These are phyloP conservation scores for Pseudofabraea citricarpa DNA, from an alignment of 2,329 filamentous ascomycete genomes.

Conservation along the genomic window DNA sequence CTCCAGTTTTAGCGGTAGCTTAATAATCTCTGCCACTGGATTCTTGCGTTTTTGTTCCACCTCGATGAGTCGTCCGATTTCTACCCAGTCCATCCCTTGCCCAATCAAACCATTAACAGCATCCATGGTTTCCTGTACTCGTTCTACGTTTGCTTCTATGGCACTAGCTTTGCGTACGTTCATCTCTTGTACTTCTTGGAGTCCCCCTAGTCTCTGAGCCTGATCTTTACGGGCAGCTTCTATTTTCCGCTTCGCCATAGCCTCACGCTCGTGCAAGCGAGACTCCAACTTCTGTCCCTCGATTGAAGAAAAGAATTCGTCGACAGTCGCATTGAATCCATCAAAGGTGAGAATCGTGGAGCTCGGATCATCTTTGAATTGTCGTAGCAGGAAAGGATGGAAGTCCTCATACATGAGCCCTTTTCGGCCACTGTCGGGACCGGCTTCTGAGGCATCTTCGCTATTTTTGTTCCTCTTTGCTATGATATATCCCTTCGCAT, in stretches of 20 bases:
- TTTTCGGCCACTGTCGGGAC: conserved; percentile 32
- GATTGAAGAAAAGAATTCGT: conserved; percentile 95
- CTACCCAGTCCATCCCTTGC: conserved; percentile 96
- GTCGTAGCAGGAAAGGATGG: conserved; percentile 81
- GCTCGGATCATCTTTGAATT: conserved; percentile 64
- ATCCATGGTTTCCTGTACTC: conserved; percentile 88
- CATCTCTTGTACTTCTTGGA: conserved; percentile 75
- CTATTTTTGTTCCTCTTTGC: conserved; percentile 52
- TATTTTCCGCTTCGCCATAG: conserved; percentile 75
- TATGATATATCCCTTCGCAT: conserved; percentile 80
- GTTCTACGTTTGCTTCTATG: conserved; percentile 84
- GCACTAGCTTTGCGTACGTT: conserved; percentile 86
- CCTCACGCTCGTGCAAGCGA: conserved; percentile 74
- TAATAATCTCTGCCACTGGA: conserved; percentile 80
- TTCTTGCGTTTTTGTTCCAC: conserved; percentile 78
- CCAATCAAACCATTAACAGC: conserved; percentile 88
- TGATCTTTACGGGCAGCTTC: conserved; percentile 83
- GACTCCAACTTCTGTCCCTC: conserved; percentile 92
- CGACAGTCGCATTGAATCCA: conserved; percentile 87
- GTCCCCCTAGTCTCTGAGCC: conserved; percentile 73
- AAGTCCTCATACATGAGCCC: conserved; percentile 83
- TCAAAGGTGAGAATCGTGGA: conserved; percentile 71
- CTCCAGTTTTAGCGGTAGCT: conserved; percentile 80
- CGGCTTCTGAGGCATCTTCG: conserved; percentile 21
- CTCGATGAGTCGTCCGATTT: conserved; percentile 83